Base-by-base conservation (phyloP, 805 yeast genomes). In the Babjeviella inositovora region DNA sequence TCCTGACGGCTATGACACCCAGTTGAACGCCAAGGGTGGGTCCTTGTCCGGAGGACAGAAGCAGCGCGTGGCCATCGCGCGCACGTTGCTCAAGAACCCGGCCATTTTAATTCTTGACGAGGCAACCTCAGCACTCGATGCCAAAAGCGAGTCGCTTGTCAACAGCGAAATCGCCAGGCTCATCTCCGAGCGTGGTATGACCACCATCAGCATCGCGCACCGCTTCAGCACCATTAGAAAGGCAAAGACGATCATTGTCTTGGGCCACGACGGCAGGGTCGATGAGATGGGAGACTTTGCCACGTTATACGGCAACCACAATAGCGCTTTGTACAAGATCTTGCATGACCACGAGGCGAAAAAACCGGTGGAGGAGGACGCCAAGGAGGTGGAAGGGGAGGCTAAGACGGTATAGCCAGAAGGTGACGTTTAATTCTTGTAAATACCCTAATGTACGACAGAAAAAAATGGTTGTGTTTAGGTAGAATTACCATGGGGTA, bases 181-280 rank as follows among this genome's bases (percentile, higher is more conserved):
- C n/a, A n/a, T n/a, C n/a, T n/a, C n/a, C n/a, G n/a, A n/a, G n/a
- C n/a, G n/a, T n/a, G 69, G 73, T 9, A 48, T 66, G 17, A 84
- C 95, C 2, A 70, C 85, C 2, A 76, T 87, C 18, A 75, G 90
- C 21, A 84, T 87, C 36, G 96, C 96, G 1, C 97, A 87, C 44
- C 59, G 96, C 36, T 58, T 85, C 25, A 72, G 90, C 8, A 87
- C 97, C 0, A 87, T 87, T 29, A 70, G 70, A 35, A 69, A 82
- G 47, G 74, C 92, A 35, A 73, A 81, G 18, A 60, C 81, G 32
- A 72, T 85, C 8, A 63, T 87, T 24, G 96, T 87, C 3, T 53
- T 87, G 23, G n/a, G n/a, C n/a, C 57, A 62, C 16, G 67, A 72
- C 17, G 92, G 93, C 4, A 58, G 56, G 22, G 85, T 81, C 24